phyloP scores from a whole-genome alignment of 2,329 filamentous ascomycete genomes.

The Ambrosiella cleistominuta region DNA sequence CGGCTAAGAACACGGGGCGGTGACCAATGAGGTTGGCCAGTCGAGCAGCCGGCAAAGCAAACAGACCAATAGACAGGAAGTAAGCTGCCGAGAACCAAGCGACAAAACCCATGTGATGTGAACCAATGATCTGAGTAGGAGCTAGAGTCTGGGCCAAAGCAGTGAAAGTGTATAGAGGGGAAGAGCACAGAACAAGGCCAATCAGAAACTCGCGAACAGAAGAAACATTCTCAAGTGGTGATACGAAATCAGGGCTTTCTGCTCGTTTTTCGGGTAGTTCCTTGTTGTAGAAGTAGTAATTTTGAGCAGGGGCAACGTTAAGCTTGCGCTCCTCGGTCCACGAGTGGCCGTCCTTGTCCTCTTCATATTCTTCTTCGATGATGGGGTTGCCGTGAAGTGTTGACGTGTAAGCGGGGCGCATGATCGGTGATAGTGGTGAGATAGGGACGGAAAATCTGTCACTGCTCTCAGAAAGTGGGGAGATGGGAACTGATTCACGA shows the following conservation, averaged over 20 bases:
- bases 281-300: not conserved
- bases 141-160: conserved; percentile 11
- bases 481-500: not conserved
- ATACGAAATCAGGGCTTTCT: not conserved
- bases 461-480: not conserved
- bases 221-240: conserved; percentile 8
- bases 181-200: conserved; percentile 9
- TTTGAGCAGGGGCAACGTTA: not conserved
- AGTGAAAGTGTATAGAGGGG: conserved; percentile 11
- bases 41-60: conserved; percentile 38
- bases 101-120: conserved; percentile 9
- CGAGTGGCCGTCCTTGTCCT: not conserved
- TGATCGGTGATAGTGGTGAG: conserved; percentile 1
- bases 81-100: conserved; percentile 41
- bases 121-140: conserved; percentile 11
- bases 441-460: not conserved
- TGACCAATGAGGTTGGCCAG: conserved; percentile 41
- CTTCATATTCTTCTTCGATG: not conserved
- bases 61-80: conserved; percentile 35
- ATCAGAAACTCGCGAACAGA: conserved; percentile 13
- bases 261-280: not conserved
- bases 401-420: not conserved
- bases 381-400: conserved; percentile 2
- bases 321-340: not conserved
- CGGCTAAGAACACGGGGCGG: conserved; percentile 34